phyloP scores from a whole-genome alignment of 202 grass and related monocot genomes.

The Cymbopogon flexuosus region DNA sequence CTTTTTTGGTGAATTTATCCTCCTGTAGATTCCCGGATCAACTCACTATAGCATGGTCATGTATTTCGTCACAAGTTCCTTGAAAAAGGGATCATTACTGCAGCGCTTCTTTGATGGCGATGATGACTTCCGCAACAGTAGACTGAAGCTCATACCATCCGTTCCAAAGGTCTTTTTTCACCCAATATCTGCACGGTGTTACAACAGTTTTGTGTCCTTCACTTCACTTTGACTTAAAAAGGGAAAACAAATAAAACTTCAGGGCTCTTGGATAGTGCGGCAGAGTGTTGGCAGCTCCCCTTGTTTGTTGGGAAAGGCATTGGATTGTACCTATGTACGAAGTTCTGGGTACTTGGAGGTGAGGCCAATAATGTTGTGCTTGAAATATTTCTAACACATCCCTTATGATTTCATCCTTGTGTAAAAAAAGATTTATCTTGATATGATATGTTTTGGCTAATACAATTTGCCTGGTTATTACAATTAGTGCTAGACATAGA shows the following conservation, averaged over 20 bases:
- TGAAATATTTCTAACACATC: background rate
- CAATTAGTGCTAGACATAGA: background rate
- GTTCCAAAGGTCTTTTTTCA: conserved; percentile 66
- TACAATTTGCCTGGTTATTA: background rate
- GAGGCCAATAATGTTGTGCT: conserved; percentile 18
- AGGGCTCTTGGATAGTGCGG: conserved; percentile 98
- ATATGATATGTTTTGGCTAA: background rate
- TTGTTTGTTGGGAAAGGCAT: conserved; percentile 86
- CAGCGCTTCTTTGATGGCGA: conserved; percentile 93
- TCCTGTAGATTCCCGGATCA: conserved; percentile 80
- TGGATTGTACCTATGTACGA: conserved; percentile 82
- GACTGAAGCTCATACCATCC: conserved; percentile 84
- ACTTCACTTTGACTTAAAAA: background rate
- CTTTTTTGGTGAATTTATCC: conserved; percentile 6
- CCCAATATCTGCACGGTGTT: background rate
- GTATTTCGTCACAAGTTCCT: conserved; percentile 59
- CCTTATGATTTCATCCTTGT: background rate
- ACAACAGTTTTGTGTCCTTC: conserved; percentile 1
- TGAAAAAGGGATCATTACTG: conserved; percentile 68
- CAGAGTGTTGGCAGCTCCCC: conserved; percentile 87
- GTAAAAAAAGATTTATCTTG: background rate
- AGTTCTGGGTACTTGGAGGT: conserved; percentile 73
- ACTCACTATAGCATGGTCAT: conserved; percentile 92
- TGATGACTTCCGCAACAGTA: conserved; percentile 90
- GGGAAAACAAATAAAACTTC: background rate